Evolutionary conservation across 1,284 basidiomycete species (phyloP), one percentile per base, ranked within the genome.

Genomic region (Xerocomus amazonicus): DNA sequence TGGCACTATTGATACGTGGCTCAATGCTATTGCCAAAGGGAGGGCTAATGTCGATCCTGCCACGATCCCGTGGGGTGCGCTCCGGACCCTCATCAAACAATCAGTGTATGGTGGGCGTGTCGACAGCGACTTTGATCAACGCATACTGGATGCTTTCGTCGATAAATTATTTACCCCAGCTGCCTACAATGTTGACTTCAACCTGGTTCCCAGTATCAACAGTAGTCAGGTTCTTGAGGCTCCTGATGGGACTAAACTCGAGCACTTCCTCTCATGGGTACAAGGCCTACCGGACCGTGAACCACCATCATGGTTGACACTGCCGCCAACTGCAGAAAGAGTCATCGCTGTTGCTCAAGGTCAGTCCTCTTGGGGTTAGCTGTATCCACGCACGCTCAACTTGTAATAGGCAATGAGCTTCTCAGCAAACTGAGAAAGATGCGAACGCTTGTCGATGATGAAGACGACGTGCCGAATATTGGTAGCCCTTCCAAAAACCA

Each of bases 81-180:
- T 98, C 17, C 79, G 92, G 34, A 90, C 87, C 0, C 78, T 97
- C 46, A 80, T 98, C 72, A 97, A 95, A 66, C 90, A 97, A 67
- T 92, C 92, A 2, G 90, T 97, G 16, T 97, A 97, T 59, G 95
- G 95, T 53, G 95, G 95, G 14, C 77, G 92, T 54, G 77, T 96
- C 47, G 95, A 97, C 71, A 94, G 91, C 54, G 91, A 95, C 68
- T 94, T 92, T 62, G 95, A 98, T 65, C 94, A 96, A 65, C 77
- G 80, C 54, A 86, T 96, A 48, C 77, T 98, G 28, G 90, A 97
- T 63, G 83, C 91, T 13, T 97, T 97, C 61, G 92, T 97, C 26
- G 90, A 96, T 59, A 79, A 77, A 12, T 75, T 97, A 49, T 97
- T 98, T 74, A 92, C 87, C 0, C 79, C 91, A 2, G 69, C 76